Base-by-base conservation (phyloP, 441 rosid species). In the Populus trichocarpa region DNA sequence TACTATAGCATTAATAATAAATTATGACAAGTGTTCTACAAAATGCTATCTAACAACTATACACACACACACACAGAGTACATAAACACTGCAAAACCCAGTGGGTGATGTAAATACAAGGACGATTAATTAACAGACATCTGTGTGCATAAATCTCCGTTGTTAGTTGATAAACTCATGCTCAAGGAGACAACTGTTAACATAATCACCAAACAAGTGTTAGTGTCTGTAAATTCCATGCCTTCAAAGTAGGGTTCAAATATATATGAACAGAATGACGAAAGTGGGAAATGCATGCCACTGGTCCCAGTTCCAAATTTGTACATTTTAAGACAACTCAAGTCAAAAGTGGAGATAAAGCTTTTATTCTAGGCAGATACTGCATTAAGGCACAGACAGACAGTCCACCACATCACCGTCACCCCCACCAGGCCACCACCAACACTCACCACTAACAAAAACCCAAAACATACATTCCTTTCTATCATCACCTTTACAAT, bases 331-430 rank as follows among this genome's bases (percentile, higher is more conserved):
- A 32, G 67, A 72, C 71, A 12, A 23, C 14, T 25, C 40, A 72
- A 83, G 82, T 83, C 88, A 83, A 83, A 81, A 81, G 81, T 81
- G 79, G 84, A 26, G 32, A 35, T 14, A 6, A n/a, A 36, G 23
- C n/a, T 28, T 64, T 59, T 74, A 35, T 74, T 72, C 5, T 76
- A 22, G 11, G 46, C 50, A 33, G 35, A 46, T 30, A 80, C 57
- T 50, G 72, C 75, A 77, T 77, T 72, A 28, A 78, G 76, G 74
- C 40, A 74, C 61, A 73, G 74, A 71, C 18, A 75, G 63, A 23
- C 68, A 59, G 71, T 30, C 71, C 46, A 33, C 77, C 72, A 65
- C 73, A 46, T 8, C 66, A 3, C 13, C 28, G 66, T 10, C 14
- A 13, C 13, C 35, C 38, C 61, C 42, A 12, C 77, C n/a, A 33